Base-by-base conservation (phyloP, 2,329 filamentous ascomycete genomes). In the Trichophyton schoenleinii region DNA sequence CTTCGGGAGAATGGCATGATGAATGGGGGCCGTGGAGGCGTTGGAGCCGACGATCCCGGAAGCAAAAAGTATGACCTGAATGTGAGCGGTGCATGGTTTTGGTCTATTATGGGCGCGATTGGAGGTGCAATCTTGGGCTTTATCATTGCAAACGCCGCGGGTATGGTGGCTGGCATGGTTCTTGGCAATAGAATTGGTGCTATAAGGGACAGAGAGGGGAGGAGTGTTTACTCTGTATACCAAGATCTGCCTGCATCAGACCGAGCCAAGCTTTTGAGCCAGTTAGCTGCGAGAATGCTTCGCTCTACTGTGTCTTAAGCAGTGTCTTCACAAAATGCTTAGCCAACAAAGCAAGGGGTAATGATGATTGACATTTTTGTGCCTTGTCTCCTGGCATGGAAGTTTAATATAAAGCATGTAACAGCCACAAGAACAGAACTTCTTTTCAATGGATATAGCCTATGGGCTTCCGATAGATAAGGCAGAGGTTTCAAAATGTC, bases 161-260 rank as follows among this genome's bases (percentile, higher is more conserved):
- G 94, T 0, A 81, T 92, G 69, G 74, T 97, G 42, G 92, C 92
- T 0, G 94, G 94, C 2, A 90, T 89, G 1, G 91, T 96, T 1
- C 92, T 91, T 0, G 94, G 94, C 9, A 97, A 96, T 75, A 78
- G 91, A 59, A 76, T 97, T n/a, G 94, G 94, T 0, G 89, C 89
- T 5, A 83, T 99, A 20, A 81, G 94, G 61, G 94, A 99, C 75
- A 85, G 88, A 36, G 91, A 86, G 75, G 91, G 91, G 22, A 97
- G 96, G 85, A 95, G 89, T 70, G 94, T 99, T 4, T 97, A 95
- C 74, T 80, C 85, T 31, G 94, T 96, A 15, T 97, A 92, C 72
- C 69, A 89, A 79, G 88, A 96, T 68, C 78, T 99, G 70, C 91
- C 91, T 58, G 87, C 90, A 73, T 81, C 80, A 58, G 91, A 96